Percentiles rank a stretch among this genome's conserved stretches.
Evolutionary conservation across 306 rosid genomes (phyloP).

Genomic region (Lathyrus tuberosus): DNA sequence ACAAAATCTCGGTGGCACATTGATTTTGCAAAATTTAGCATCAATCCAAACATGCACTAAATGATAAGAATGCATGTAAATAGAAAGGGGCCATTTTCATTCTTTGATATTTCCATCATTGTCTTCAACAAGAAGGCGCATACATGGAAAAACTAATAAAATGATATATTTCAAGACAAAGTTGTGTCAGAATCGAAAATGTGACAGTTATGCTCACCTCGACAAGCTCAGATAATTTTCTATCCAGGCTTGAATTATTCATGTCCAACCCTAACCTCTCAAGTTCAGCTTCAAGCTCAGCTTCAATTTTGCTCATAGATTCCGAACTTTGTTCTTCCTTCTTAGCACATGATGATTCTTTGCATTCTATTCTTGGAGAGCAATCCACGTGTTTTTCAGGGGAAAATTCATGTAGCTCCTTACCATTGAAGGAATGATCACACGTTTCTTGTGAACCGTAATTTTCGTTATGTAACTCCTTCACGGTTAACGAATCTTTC

Average conservation of each 20-base stretch:
- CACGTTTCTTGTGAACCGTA: conserved; percentile 56
- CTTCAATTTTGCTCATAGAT: conserved; percentile 84
- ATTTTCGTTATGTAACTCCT: conserved; percentile 73
- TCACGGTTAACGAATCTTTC: conserved; percentile 79
- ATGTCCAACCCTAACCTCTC: conserved; percentile 80
- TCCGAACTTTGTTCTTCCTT: conserved; percentile 65
- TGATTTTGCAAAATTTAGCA: background rate
- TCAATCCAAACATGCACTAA: background rate
- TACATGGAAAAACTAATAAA: conserved; percentile 17
- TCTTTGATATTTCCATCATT: conserved; percentile 15
- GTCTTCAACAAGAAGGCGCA: conserved; percentile 19
- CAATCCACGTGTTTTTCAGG: conserved; percentile 49
- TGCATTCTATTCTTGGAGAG: conserved; percentile 43
- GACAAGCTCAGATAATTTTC: conserved; percentile 56
- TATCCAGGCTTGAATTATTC: conserved; percentile 52
- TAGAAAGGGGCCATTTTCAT: background rate
- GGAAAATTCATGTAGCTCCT: conserved; percentile 46
- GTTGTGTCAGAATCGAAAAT: conserved; percentile 16
- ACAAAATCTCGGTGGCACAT: background rate
- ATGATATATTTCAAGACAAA: background rate
- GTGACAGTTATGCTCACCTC: conserved; percentile 60
- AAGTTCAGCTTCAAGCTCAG: conserved; percentile 98
- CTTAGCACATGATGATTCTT: conserved; percentile 46
- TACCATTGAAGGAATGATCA: conserved; percentile 46
- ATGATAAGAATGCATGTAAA: conserved; percentile 8